A percentile compares a stretch with the other conserved stretches of the same genome.
Conservation (phyloP, 495 filamentous ascomycete species). For the Xylaria acuta region DNA sequence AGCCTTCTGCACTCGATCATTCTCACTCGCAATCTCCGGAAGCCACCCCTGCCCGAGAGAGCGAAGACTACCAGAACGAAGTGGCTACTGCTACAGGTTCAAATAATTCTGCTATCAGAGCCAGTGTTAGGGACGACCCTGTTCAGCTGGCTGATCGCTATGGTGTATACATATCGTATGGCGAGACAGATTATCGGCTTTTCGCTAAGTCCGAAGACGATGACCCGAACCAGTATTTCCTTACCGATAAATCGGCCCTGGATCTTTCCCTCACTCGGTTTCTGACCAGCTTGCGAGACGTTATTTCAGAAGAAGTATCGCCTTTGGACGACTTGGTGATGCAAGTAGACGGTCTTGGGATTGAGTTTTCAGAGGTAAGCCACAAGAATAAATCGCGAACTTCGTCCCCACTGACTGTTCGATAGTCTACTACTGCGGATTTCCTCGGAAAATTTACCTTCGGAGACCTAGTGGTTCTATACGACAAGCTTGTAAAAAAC, state of each 20-base stretch:
- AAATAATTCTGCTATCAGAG: background rate
- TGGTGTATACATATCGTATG: constrained; percentile 61
- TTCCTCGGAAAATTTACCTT: constrained; percentile 42
- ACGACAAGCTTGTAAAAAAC: constrained; percentile 49
- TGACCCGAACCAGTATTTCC: constrained; percentile 73
- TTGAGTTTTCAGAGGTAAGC: constrained; percentile 76
- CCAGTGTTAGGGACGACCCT: constrained; percentile 20
- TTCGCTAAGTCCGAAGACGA: constrained; percentile 71
- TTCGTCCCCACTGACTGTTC: constrained; percentile 26
- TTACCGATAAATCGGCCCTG: constrained; percentile 69
- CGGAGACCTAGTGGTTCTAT: constrained; percentile 40
- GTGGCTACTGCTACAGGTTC: background rate
- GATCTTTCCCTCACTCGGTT: constrained; percentile 64
- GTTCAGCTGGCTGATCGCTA: constrained; percentile 30
- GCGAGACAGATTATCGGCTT: constrained; percentile 70
- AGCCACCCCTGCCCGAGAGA: background rate
- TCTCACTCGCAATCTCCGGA: constrained; percentile 21
- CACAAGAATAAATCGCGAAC: background rate
- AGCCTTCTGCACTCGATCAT: constrained; percentile 21
- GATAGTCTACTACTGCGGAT: constrained; percentile 37
- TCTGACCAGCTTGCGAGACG: constrained; percentile 66
- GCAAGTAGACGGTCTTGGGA: constrained; percentile 68
- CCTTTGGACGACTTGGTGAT: constrained; percentile 74
- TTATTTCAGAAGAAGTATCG: constrained; percentile 70
- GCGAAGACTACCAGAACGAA: constrained; percentile 14